A percentile compares a stretch with the other conserved stretches of the same genome.
Conservation (phyloP, 768 basidiomycete genomes). For the Kwoniella shandongensis region DNA sequence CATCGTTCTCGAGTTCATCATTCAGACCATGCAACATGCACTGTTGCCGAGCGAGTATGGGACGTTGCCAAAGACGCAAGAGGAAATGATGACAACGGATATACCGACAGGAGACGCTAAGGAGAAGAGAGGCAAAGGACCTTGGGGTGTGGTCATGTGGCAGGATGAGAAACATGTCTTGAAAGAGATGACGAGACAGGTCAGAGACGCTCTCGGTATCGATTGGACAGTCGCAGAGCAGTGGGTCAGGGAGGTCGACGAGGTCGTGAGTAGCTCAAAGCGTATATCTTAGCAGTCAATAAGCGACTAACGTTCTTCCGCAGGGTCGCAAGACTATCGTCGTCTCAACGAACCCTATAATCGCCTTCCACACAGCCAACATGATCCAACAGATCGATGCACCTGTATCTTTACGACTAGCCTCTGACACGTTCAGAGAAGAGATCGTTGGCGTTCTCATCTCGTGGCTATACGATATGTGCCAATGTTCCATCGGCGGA, state of each 20-base stretch:
- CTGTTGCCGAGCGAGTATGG: conserved; percentile 62
- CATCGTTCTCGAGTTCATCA: conserved; percentile 76
- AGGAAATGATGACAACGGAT: conserved; percentile 25
- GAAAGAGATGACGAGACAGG: conserved; percentile 68
- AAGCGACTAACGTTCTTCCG: not conserved
- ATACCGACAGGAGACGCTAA: conserved; percentile 19
- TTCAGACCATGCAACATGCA: conserved; percentile 77
- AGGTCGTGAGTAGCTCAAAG: conserved; percentile 28
- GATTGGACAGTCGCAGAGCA: conserved; percentile 29
- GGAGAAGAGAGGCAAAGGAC: conserved; percentile 24
- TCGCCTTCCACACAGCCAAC: conserved; percentile 74
- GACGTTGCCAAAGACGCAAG: conserved; percentile 56
- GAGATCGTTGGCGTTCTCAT: conserved; percentile 78
- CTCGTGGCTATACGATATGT: conserved; percentile 44
- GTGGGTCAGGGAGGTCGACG: conserved; percentile 43
- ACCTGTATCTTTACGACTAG: conserved; percentile 81
- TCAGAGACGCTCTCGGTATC: conserved; percentile 44
- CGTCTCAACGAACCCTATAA: conserved; percentile 61
- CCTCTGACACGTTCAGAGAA: conserved; percentile 85
- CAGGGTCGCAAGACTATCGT: conserved; percentile 77
- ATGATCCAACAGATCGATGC: conserved; percentile 83
- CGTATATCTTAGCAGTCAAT: not conserved
- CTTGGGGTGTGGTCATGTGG: conserved; percentile 69
- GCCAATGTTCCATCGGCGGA: conserved; percentile 29
- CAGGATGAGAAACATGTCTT: conserved; percentile 97